phyloP scores from a whole-genome alignment of 2,329 filamentous ascomycete species.

The Fusarium tuaranense region DNA sequence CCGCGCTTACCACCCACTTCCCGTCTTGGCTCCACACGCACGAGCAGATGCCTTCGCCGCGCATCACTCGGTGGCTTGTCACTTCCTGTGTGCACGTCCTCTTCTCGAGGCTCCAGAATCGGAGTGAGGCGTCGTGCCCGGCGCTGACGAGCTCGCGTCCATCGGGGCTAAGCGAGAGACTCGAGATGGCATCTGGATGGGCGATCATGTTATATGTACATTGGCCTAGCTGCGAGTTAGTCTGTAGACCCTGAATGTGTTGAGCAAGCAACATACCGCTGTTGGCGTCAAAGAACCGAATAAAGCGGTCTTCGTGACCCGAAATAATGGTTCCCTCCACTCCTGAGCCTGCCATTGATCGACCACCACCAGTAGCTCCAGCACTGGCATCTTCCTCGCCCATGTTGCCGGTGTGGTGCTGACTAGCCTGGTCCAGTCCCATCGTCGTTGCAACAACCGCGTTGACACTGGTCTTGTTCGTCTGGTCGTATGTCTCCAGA shows the following conservation, averaged over 20 bases:
- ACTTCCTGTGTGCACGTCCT: conserved; percentile 95
- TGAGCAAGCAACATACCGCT: conserved; percentile 80
- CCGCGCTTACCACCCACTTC: conserved; percentile 92
- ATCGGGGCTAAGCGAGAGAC: conserved; percentile 91
- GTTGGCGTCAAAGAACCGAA: conserved; percentile 98
- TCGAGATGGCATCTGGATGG: conserved; percentile 92
- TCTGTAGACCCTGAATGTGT: not conserved
- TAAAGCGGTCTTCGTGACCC: conserved; percentile 95
- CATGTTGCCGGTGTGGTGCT: conserved; percentile 66
- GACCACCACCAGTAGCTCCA: conserved; percentile 80
- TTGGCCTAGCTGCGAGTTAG: conserved; percentile 74
- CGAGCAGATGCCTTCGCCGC: conserved; percentile 92
- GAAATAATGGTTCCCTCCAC: conserved; percentile 96
- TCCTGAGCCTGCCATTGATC: conserved; percentile 75
- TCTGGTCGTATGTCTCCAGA: conserved; percentile 92
- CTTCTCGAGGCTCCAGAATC: conserved; percentile 98
- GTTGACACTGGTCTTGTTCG: conserved; percentile 83
- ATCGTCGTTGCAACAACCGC: conserved; percentile 88
- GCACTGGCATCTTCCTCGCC: conserved; percentile 80
- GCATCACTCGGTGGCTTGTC: conserved; percentile 91
- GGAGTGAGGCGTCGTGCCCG: conserved; percentile 93
- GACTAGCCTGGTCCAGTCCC: conserved; percentile 76
- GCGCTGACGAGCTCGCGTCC: conserved; percentile 94
- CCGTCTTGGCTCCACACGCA: conserved; percentile 98
- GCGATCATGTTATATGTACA: conserved; percentile 99